These are phyloP conservation scores for Mrakiaceae sp. DNA, from an alignment of 1,284 basidiomycete genomes.

Conservation along the genomic window DNA sequence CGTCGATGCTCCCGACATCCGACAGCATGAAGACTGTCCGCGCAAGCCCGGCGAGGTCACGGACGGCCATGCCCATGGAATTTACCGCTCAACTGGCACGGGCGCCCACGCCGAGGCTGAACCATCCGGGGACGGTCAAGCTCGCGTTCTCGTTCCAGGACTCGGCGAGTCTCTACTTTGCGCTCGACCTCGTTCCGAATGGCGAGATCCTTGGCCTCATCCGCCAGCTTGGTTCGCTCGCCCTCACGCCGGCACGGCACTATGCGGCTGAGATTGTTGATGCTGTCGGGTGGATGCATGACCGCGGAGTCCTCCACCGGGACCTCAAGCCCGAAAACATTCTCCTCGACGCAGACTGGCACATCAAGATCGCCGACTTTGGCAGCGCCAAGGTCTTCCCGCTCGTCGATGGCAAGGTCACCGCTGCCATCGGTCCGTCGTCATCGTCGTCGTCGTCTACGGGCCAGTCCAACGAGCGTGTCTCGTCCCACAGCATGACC, in stretches of 20 bases:
- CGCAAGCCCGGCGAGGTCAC: no score
- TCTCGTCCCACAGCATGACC: no score
- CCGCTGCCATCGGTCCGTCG: no score
- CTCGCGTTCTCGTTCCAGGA: slow-evolving; percentile 78
- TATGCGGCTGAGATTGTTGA: slow-evolving; percentile 82
- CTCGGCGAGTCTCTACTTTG: slow-evolving; percentile 73
- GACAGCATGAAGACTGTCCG: no score
- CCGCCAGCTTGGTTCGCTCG: slow-evolving; percentile 66
- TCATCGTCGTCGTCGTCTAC: no score
- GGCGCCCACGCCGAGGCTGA: neutral
- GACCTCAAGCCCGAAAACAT: slow-evolving; percentile 92
- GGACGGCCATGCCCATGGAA: neutral
- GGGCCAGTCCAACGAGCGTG: no score
- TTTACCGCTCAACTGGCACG: no score
- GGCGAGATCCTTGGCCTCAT: slow-evolving; percentile 77
- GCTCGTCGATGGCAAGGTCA: slow-evolving; percentile 11
- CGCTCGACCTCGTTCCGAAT: slow-evolving; percentile 77
- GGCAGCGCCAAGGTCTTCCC: slow-evolving; percentile 79
- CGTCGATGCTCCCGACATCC: no score
- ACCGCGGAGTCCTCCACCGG: slow-evolving; percentile 77
- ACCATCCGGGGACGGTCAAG: slow-evolving; percentile 71
- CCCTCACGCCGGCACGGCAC: slow-evolving; percentile 57
- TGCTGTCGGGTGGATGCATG: slow-evolving; percentile 79
- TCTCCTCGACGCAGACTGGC: slow-evolving; percentile 68
- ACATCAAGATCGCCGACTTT: slow-evolving; percentile 93